phyloP scores from a whole-genome alignment of 2,329 filamentous ascomycete species.

The Xylariaceae sp. region DNA sequence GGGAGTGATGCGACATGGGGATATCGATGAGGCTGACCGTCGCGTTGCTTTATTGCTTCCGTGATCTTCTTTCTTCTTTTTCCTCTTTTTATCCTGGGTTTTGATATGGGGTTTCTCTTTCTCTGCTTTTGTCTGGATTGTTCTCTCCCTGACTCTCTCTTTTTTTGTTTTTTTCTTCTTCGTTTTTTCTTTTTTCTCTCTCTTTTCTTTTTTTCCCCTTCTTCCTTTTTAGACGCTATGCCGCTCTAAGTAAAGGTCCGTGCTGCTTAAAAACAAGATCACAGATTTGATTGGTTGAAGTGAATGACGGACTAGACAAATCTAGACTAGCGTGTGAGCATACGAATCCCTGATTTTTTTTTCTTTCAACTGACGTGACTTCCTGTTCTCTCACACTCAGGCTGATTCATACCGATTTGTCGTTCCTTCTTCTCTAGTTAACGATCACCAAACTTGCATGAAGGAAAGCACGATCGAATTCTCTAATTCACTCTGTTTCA shows the following conservation, averaged over 20 bases:
- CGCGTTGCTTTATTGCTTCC: background rate
- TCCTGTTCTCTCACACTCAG: background rate
- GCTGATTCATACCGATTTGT: background rate
- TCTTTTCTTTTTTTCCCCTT: background rate
- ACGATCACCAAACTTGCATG: background rate
- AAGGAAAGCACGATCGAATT: background rate
- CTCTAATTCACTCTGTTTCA: background rate
- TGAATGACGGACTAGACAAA: background rate
- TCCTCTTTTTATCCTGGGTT: constrained; percentile 3
- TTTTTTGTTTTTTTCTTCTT: constrained; percentile 2
- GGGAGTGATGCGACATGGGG: background rate
- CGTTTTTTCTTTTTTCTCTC: background rate
- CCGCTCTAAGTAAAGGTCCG: background rate
- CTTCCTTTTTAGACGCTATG: background rate
- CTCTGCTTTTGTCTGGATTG: background rate
- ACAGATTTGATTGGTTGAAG: background rate
- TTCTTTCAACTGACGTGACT: background rate
- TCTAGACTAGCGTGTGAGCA: background rate
- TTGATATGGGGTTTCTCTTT: background rate
- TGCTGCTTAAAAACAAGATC: background rate
- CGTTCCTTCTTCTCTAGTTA: background rate
- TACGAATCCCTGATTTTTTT: background rate
- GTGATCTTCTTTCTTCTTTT: constrained; percentile 1
- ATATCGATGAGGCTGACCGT: background rate
- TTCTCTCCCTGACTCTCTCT: constrained; percentile 1